phyloP scores from a whole-genome alignment of 108 stramenopile genomes.

The Aurantiochytrium sp. region DNA sequence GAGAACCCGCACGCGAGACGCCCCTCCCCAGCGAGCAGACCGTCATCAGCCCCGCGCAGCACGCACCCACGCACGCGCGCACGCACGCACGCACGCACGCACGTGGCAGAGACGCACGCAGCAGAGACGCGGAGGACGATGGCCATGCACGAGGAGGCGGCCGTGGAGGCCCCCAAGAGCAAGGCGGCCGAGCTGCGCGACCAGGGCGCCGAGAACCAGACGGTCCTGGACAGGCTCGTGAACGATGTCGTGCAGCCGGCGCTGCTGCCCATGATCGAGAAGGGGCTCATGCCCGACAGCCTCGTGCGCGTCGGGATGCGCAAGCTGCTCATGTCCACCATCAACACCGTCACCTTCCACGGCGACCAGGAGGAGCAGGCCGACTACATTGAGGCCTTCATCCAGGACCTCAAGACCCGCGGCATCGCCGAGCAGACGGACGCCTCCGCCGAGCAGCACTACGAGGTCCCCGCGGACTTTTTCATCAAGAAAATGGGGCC shows the following conservation, averaged over 20 bases:
- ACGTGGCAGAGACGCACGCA: too few relatives aligned
- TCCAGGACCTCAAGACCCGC: constrained; percentile 48
- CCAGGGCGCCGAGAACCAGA: not conserved
- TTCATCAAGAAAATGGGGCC: constrained; percentile 80
- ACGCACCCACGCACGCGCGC: too few relatives aligned
- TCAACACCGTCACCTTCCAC: not conserved
- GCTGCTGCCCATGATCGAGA: not conserved
- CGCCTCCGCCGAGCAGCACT: constrained; percentile 91
- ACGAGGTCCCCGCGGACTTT: constrained; percentile 88
- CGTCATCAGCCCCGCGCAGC: too few relatives aligned
- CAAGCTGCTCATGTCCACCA: constrained; percentile 26
- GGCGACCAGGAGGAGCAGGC: not conserved
- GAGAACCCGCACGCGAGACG: too few relatives aligned
- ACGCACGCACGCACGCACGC: too few relatives aligned
- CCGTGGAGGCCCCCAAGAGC: not conserved
- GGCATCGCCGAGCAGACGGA: constrained; percentile 78
- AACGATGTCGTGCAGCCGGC: not conserved
- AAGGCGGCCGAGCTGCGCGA: not conserved
- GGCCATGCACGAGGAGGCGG: not conserved
- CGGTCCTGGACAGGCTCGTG: not conserved
- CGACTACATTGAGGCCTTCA: constrained; percentile 20
- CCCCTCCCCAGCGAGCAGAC: too few relatives aligned
- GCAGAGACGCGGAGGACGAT: not conserved
- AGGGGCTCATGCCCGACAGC: not conserved
- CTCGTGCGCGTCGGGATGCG: constrained; percentile 34